Percentiles rank a stretch among this genome's conserved stretches.
phyloP scores from a whole-genome alignment of 2,329 filamentous ascomycete species.

The Trichoderma oligosporum region DNA sequence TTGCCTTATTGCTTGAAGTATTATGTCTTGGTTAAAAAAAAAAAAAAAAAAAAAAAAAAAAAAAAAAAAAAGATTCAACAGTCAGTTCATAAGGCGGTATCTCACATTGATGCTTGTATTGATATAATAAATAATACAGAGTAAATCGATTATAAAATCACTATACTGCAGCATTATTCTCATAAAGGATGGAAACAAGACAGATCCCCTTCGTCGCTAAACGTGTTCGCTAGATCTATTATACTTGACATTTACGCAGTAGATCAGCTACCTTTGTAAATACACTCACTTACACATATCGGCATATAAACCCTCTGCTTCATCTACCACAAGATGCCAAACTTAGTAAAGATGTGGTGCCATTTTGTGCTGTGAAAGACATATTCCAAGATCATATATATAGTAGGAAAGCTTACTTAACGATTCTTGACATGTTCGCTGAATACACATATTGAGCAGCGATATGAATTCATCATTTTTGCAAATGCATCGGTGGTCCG shows the following conservation, averaged over 20 bases:
- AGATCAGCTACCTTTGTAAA: background rate
- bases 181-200: too few relatives aligned
- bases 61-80: too few relatives aligned
- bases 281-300: background rate
- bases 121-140: too few relatives aligned
- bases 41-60: too few relatives aligned
- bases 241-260: background rate
- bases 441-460: slow-evolving; percentile 10
- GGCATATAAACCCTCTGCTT: background rate
- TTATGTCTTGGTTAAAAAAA: too few relatives aligned
- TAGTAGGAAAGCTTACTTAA: background rate
- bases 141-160: too few relatives aligned
- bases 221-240: background rate
- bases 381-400: too few relatives aligned
- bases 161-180: too few relatives aligned
- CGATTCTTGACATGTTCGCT: slow-evolving; percentile 14
- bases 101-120: too few relatives aligned
- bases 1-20: too few relatives aligned
- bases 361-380: background rate
- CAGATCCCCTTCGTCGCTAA: too few relatives aligned
- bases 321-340: background rate
- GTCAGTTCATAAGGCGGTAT: too few relatives aligned
- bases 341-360: background rate
- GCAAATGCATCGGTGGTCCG: slow-evolving; percentile 2
- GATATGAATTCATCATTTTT: slow-evolving; percentile 10